phyloP scores from a whole-genome alignment of 2,329 filamentous ascomycete genomes.

The Cladosporium cucumerinum region DNA sequence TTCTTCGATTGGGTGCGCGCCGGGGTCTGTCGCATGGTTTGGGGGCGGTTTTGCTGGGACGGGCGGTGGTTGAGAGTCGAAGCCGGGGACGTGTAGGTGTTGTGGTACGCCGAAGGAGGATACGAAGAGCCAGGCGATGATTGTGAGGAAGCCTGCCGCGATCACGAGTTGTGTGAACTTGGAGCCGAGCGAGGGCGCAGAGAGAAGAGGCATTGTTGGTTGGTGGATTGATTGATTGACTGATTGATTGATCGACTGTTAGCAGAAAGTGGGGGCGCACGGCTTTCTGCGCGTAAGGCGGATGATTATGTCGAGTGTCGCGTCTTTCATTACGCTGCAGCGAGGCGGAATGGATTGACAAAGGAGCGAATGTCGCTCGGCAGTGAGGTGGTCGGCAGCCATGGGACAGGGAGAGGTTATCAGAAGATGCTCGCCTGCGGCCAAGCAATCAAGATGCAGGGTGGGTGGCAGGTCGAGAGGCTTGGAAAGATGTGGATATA shows the following conservation, averaged over 20 bases:
- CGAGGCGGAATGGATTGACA: neutral
- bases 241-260: neutral
- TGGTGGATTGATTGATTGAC: neutral
- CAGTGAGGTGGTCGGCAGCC: neutral
- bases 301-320: neutral
- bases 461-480: neutral
- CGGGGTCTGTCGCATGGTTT: conserved; percentile 5
- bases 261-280: neutral
- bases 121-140: conserved; percentile 25
- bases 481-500: neutral
- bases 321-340: neutral
- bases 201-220: conserved; percentile 20
- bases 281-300: neutral
- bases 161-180: conserved; percentile 32
- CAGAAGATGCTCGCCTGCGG: neutral
- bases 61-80: neutral
- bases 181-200: conserved; percentile 30
- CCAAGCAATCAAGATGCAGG: conserved; percentile 3
- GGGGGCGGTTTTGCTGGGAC: conserved; percentile 4
- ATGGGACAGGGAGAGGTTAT: neutral
- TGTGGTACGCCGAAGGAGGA: conserved; percentile 21
- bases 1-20: conserved; percentile 40
- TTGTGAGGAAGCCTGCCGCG: conserved; percentile 25
- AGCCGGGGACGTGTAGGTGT: conserved; percentile 20
- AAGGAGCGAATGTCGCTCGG: neutral